Evolutionary conservation across 225 moss, liverwort and hornwort genomes (phyloP).

Genomic region (Bryoerythrophyllum caledonicum): DNA sequence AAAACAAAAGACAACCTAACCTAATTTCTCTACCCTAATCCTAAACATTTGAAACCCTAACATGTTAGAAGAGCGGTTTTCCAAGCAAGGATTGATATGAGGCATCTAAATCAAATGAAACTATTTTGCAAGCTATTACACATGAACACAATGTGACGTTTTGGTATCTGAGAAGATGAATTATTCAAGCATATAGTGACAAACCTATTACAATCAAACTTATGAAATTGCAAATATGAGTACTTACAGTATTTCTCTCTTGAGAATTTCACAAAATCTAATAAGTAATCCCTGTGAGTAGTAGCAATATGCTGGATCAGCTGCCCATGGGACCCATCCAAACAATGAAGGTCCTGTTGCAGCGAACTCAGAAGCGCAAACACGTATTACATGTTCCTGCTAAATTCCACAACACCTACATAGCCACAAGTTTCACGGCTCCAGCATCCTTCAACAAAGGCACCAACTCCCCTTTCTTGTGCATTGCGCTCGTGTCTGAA

Average conservation of each 20-base stretch:
- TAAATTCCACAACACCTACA: constrained; percentile 11
- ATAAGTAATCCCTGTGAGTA: neutral
- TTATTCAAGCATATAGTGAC: neutral
- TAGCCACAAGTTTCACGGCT: constrained; percentile 24
- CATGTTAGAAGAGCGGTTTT: neutral
- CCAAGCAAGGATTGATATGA: neutral
- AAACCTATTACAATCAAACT: neutral
- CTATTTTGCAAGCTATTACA: neutral
- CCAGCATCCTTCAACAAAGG: constrained; percentile 49
- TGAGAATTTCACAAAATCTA: neutral
- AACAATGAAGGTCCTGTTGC: neutral
- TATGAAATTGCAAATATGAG: neutral
- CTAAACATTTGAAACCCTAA: neutral
- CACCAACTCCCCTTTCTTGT: constrained; percentile 41
- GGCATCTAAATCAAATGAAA: neutral
- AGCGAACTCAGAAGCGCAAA: neutral
- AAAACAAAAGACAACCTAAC: neutral
- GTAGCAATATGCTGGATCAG: neutral
- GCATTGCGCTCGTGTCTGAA: constrained; percentile 38
- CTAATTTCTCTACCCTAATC: neutral
- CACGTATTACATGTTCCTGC: neutral
- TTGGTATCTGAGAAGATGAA: neutral
- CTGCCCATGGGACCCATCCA: neutral
- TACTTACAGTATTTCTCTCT: neutral
- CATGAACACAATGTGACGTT: neutral